phyloP scores from a whole-genome alignment of 176 grass and related monocot species.

The Ampelocalamus luodianensis region DNA sequence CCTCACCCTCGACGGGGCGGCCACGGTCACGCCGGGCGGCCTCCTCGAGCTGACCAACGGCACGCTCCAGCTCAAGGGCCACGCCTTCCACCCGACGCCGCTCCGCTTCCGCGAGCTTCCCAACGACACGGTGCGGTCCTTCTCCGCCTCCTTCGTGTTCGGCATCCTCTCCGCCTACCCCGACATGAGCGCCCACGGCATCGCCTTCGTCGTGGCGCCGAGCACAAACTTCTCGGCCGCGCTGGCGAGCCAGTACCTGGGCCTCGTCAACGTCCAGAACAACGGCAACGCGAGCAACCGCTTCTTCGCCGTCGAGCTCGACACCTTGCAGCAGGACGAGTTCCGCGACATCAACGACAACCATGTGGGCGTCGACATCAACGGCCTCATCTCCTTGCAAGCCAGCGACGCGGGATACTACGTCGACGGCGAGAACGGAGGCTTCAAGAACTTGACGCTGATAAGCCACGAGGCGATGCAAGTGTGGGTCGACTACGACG shows the following conservation, averaged over 20 bases:
- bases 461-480: constrained; percentile 43
- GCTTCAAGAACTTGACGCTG: constrained; percentile 45
- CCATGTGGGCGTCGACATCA: constrained; percentile 63
- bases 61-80: background rate
- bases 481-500: constrained; percentile 60
- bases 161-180: constrained; percentile 24
- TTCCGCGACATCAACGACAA: constrained; percentile 60
- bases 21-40: background rate
- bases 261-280: constrained; percentile 45
- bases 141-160: constrained; percentile 24
- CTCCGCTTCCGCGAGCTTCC: background rate
- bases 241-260: constrained; percentile 46
- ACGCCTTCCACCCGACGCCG: constrained; percentile 10
- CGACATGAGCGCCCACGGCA: constrained; percentile 31
- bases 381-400: constrained; percentile 44
- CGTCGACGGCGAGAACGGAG: background rate
- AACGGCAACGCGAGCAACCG: constrained; percentile 46
- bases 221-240: constrained; percentile 42
- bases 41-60: constrained; percentile 42
- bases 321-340: constrained; percentile 51
- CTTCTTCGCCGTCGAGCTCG: constrained; percentile 63
- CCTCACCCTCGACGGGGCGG: constrained; percentile 20
- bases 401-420: constrained; percentile 52
- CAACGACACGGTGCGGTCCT: constrained; percentile 27
- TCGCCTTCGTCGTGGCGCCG: constrained; percentile 52